Percentiles rank a stretch among this genome's conserved stretches.
These are phyloP conservation scores for Amauroascus verrucosus DNA, from an alignment of 2,329 filamentous ascomycete genomes.

Conservation along the genomic window DNA sequence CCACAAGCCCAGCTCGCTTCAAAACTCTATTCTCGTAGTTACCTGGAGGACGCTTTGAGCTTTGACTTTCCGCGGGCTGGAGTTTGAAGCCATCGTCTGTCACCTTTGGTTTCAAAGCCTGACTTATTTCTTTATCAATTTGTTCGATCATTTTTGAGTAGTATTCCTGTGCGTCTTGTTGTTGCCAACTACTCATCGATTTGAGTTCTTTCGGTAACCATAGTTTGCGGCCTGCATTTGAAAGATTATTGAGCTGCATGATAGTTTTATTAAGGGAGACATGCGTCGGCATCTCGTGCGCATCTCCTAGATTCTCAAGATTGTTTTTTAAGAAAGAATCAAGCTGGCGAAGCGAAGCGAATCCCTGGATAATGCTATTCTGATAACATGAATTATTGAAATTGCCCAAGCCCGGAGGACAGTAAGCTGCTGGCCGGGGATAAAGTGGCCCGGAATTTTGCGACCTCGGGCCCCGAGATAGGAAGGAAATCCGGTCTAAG, in stretches of 20 bases:
- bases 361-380: constrained; percentile 82
- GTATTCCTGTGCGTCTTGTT: constrained; percentile 97
- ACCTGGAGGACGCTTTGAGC: constrained; percentile 11
- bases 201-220: constrained; percentile 77
- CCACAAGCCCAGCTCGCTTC: constrained; percentile 13
- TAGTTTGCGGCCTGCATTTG: constrained; percentile 63
- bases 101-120: constrained; percentile 38
- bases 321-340: constrained; percentile 52
- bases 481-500: constrained; percentile 48
- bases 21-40: constrained; percentile 12
- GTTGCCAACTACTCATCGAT: constrained; percentile 88
- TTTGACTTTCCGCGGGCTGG: neutral
- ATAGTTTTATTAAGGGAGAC: constrained; percentile 56
- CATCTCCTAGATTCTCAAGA: constrained; percentile 26
- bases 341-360: constrained; percentile 65
- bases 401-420: constrained; percentile 64
- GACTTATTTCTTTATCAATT: constrained; percentile 64
- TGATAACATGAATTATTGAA: constrained; percentile 96
- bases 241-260: constrained; percentile 55
- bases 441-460: constrained; percentile 46
- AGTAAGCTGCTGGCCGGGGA: constrained; percentile 27
- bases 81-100: constrained; percentile 36
- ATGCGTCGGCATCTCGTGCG: constrained; percentile 37
- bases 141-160: constrained; percentile 82
- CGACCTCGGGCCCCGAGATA: constrained; percentile 39